phyloP scores from a whole-genome alignment of 2,329 filamentous ascomycete genomes.

The Fusarium clavum region DNA sequence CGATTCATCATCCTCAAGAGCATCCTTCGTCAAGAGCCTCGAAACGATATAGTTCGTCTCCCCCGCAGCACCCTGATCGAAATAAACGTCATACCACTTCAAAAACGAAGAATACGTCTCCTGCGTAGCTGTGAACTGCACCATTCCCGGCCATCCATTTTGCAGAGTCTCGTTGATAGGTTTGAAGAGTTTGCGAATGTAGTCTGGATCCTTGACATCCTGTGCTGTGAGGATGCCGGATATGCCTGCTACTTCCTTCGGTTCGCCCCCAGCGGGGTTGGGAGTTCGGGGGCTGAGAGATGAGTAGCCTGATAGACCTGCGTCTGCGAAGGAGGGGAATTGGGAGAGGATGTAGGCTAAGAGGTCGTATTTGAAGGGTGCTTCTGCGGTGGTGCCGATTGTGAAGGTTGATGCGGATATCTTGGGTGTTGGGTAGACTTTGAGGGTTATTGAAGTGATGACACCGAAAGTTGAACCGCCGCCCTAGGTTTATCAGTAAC shows the following conservation, averaged over 20 bases:
- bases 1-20: conserved; percentile 46
- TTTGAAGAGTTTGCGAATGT: conserved; percentile 47
- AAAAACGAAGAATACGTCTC: conserved; percentile 51
- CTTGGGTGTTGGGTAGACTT: conserved; percentile 59
- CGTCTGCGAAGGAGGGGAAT: conserved; percentile 60
- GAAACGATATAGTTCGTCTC: conserved; percentile 55
- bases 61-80: conserved; percentile 53
- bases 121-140: conserved; percentile 29
- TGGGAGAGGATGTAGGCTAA: conserved; percentile 60
- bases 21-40: conserved; percentile 55
- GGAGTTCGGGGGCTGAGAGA: conserved; percentile 51
- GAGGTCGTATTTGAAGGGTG: conserved; percentile 58
- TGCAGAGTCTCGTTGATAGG: conserved; percentile 54
- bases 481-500: no score
- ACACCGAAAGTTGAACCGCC: conserved; percentile 72
- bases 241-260: conserved; percentile 52
- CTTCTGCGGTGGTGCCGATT: conserved; percentile 43
- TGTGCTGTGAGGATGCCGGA: conserved; percentile 51
- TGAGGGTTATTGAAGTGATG: conserved; percentile 67
- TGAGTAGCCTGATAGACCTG: conserved; percentile 64
- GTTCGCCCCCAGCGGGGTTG: conserved; percentile 50
- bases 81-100: conserved; percentile 53
- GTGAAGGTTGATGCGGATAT: conserved; percentile 44
- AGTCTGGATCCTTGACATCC: conserved; percentile 49
- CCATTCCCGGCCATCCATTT: conserved; percentile 51